A percentile compares a stretch with the other conserved stretches of the same genome.
phyloP scores from a whole-genome alignment of 352 stramenopile genomes.

The Aphanomyces euteiches region DNA sequence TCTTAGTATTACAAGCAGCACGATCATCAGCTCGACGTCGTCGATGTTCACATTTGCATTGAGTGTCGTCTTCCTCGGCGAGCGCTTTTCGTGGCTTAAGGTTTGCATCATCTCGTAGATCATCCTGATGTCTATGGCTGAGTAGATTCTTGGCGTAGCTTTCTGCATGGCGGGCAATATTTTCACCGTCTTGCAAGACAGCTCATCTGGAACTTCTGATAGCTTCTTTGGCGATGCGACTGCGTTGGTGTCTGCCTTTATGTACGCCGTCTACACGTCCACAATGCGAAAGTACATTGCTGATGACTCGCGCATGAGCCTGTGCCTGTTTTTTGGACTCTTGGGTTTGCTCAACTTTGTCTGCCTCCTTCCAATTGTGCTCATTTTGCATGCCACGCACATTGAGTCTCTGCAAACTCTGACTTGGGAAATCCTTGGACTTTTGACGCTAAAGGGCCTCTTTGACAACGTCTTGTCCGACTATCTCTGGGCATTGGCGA shows the following conservation, averaged over 20 bases:
- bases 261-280: constrained; percentile 94
- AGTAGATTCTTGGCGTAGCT: constrained; percentile 61
- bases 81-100: constrained; percentile 80
- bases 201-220: constrained; percentile 35
- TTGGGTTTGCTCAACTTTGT: constrained; percentile 89
- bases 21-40: constrained; percentile 91
- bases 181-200: constrained; percentile 79
- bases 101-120: not conserved
- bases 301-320: constrained; percentile 85
- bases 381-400: constrained; percentile 53
- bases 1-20: constrained; percentile 88
- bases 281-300: constrained; percentile 68
- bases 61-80: constrained; percentile 69
- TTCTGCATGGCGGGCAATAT: constrained; percentile 86
- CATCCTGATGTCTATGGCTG: not conserved
- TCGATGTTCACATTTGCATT: constrained; percentile 93
- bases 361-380: constrained; percentile 60
- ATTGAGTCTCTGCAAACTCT: constrained; percentile 60
- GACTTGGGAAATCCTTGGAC: constrained; percentile 65
- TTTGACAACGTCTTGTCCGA: constrained; percentile 94
- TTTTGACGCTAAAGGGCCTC: constrained; percentile 86
- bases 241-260: constrained; percentile 73
- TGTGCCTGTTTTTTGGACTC: constrained; percentile 93
- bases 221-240: constrained; percentile 59
- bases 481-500: constrained; percentile 92